Conservation (phyloP, 768 basidiomycete genomes). For the Tricholoma furcatifolium region DNA sequence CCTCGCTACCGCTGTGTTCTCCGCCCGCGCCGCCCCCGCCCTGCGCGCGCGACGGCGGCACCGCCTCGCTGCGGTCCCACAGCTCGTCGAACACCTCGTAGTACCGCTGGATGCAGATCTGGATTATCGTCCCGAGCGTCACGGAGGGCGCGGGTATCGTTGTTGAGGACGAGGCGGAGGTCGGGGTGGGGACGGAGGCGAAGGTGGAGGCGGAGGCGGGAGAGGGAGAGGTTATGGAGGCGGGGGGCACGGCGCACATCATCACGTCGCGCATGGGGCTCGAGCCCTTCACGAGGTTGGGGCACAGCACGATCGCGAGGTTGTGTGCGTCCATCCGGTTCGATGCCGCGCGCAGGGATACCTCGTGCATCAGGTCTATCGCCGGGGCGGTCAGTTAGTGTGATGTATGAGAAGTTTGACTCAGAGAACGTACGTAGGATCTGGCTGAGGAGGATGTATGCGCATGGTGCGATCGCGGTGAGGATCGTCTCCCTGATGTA, state of each 20-base stretch:
- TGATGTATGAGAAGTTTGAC: too few relatives aligned
- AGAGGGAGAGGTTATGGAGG: conserved; percentile 30
- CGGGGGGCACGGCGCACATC: conserved; percentile 66
- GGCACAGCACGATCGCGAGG: conserved; percentile 74
- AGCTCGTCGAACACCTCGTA: conserved; percentile 86
- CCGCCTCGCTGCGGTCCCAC: conserved; percentile 66
- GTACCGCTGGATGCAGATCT: conserved; percentile 78
- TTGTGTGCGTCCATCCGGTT: conserved; percentile 87
- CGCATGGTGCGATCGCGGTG: conserved; percentile 66
- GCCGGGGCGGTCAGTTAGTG: background rate
- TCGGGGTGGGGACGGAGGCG: background rate
- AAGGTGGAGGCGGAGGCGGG: conserved; percentile 5
- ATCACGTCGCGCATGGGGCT: conserved; percentile 70
- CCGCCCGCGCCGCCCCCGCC: conserved; percentile 1
- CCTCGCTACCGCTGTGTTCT: conserved; percentile 14
- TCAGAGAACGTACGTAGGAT: conserved; percentile 59
- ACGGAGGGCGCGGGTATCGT: conserved; percentile 30
- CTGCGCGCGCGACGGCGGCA: conserved; percentile 27
- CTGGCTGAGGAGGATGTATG: conserved; percentile 71
- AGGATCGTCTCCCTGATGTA: conserved; percentile 73
- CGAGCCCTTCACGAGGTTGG: conserved; percentile 73
- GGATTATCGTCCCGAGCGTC: conserved; percentile 70
- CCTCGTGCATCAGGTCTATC: conserved; percentile 76
- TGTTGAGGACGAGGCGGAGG: conserved; percentile 1
- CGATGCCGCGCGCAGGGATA: conserved; percentile 60